These are phyloP conservation scores for Epichloe hybrida DNA, from an alignment of 2,329 filamentous ascomycete genomes.

Conservation along the genomic window DNA sequence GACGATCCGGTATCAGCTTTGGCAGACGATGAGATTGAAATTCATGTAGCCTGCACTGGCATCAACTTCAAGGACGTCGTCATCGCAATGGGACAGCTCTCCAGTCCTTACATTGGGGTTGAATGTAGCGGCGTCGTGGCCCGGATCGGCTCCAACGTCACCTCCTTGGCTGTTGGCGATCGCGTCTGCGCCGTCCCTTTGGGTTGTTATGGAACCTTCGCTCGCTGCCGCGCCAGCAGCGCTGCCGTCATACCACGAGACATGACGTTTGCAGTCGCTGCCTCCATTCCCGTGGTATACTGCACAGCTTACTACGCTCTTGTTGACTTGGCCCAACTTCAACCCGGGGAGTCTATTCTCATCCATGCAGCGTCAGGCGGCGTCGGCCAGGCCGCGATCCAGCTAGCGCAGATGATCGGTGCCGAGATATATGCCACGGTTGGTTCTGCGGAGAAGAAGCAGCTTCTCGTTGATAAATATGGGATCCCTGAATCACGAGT, in stretches of 20 bases:
- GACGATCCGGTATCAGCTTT: slow-evolving; percentile 18
- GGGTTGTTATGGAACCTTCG: slow-evolving; percentile 16
- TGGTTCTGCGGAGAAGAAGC: slow-evolving; percentile 14
- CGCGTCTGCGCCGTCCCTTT: slow-evolving; percentile 12
- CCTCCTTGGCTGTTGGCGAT: slow-evolving; percentile 9
- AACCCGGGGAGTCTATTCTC: slow-evolving; percentile 19
- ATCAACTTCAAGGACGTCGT: slow-evolving; percentile 28
- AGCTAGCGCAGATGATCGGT: slow-evolving; percentile 11
- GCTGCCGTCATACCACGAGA: slow-evolving; percentile 4
- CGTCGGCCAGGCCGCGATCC: slow-evolving; percentile 17
- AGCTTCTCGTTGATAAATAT: slow-evolving; percentile 18
- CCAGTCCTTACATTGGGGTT: slow-evolving; percentile 9
- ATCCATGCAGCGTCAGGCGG: slow-evolving; percentile 18
- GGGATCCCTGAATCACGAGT: slow-evolving; percentile 21
- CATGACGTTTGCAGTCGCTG: slow-evolving; percentile 16
- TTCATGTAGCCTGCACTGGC: slow-evolving; percentile 28
- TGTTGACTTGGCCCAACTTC: slow-evolving; percentile 13
- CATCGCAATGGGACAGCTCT: slow-evolving; percentile 11
- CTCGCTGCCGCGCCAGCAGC: slow-evolving; percentile 10
- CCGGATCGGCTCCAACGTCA: slow-evolving; percentile 7
- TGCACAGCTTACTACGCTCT: slow-evolving; percentile 9
- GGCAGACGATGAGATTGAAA: slow-evolving; percentile 24
- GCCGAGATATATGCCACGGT: slow-evolving; percentile 19
- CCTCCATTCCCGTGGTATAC: slow-evolving; percentile 11
- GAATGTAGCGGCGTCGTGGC: slow-evolving; percentile 14